These are phyloP conservation scores for Penicillium coprophilum DNA, from an alignment of 495 filamentous ascomycete genomes.

Conservation along the genomic window DNA sequence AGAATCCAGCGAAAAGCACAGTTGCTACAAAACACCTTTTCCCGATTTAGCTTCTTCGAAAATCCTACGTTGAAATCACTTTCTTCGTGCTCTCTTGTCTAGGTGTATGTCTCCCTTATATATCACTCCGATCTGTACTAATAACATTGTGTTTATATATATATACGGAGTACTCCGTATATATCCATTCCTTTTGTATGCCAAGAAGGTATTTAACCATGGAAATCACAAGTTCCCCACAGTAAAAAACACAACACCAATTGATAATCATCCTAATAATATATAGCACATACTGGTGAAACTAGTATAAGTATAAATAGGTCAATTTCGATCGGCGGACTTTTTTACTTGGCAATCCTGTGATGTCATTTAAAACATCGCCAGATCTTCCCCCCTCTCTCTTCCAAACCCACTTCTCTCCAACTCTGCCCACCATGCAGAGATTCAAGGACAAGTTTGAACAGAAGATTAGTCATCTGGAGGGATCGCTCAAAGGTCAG, in stretches of 20 bases:
- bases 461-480: constrained; percentile 31
- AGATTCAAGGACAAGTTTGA: constrained; percentile 33
- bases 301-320: no score
- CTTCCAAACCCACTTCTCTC: constrained; percentile 5
- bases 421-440: constrained; percentile 28
- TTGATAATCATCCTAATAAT: no score
- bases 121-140: no score
- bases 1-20: not conserved
- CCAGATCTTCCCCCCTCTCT: constrained; percentile 1
- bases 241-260: no score
- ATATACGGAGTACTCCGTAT: no score
- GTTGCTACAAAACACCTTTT: not conserved
- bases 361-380: constrained; percentile 25
- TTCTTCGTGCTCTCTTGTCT: no score
- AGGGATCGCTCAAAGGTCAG: constrained; percentile 37
- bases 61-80: no score
- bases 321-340: not conserved
- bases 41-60: not conserved
- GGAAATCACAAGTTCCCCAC: not conserved
- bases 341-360: constrained; percentile 10
- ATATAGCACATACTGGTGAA: no score
- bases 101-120: no score
- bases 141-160: no score
- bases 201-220: not conserved
- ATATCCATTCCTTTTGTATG: no score